Conservation (phyloP, 164 flowering plant species). For the Tinospora cordifolia region DNA sequence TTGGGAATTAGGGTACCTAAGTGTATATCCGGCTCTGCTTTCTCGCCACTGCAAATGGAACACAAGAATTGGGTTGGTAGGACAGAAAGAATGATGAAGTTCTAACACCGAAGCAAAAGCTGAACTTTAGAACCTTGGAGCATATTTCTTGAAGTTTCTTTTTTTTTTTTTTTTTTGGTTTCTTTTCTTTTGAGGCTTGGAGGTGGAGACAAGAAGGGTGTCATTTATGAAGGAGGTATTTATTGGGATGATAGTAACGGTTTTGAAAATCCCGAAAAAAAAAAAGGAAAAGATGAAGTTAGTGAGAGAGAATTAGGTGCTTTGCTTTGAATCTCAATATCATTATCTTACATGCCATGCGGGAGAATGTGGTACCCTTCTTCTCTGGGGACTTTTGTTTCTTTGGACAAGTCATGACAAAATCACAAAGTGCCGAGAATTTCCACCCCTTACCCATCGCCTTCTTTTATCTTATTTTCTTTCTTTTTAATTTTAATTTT, state of each 20-base stretch:
- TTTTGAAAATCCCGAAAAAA: neutral
- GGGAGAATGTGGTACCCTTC: conserved; percentile 1
- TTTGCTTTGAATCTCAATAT: conserved; percentile 1
- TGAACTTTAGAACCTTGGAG: neutral
- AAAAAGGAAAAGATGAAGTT: neutral
- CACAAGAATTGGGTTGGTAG: no score
- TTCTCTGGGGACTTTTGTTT: neutral
- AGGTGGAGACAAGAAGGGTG: neutral
- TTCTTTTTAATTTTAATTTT: neutral
- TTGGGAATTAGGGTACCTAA: neutral
- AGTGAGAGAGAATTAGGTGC: neutral
- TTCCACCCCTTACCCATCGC: neutral
- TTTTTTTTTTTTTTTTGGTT: no score
- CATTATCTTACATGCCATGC: neutral
- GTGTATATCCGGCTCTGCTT: no score
- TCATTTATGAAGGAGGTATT: no score
- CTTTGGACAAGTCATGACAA: conserved; percentile 5
- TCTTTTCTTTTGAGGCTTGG: neutral
- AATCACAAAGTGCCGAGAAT: conserved; percentile 4
- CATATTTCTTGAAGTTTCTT: neutral
- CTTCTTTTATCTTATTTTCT: neutral
- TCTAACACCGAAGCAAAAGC: neutral
- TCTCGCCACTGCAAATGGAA: no score
- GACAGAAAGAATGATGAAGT: no score
- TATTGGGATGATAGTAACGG: neutral